These are phyloP conservation scores for Clarireedia hainanense DNA, from an alignment of 2,329 filamentous ascomycete genomes.

Conservation along the genomic window DNA sequence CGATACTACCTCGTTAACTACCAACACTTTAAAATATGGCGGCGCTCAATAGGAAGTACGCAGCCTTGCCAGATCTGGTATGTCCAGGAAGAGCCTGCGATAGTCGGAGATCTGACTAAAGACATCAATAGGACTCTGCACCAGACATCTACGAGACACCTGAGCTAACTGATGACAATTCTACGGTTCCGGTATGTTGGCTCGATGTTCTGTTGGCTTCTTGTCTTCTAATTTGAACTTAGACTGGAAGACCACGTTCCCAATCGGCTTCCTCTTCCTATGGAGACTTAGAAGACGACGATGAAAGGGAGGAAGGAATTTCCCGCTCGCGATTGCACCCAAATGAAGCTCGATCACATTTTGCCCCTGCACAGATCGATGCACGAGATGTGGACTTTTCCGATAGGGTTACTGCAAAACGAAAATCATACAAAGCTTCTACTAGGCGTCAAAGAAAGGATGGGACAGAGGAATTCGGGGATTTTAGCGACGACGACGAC, in stretches of 20 bases:
- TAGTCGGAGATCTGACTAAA: conserved; percentile 1
- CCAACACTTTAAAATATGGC: conserved; percentile 45
- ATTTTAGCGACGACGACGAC: conserved; percentile 68
- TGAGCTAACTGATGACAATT: conserved; percentile 82
- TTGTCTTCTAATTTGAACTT: conserved; percentile 7
- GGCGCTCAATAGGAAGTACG: conserved; percentile 67
- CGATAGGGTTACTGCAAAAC: conserved; percentile 74
- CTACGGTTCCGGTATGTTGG: conserved; percentile 65
- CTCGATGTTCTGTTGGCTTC: not conserved
- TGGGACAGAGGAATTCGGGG: conserved; percentile 60
- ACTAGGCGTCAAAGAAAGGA: conserved; percentile 59
- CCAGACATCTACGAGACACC: conserved; percentile 97
- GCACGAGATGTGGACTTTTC: conserved; percentile 79
- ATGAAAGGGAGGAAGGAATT: conserved; percentile 59
- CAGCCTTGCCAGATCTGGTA: conserved; percentile 72
- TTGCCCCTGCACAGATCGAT: conserved; percentile 68
- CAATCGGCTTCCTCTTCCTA: conserved; percentile 46
- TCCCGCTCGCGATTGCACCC: conserved; percentile 70
- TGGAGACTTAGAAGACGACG: conserved; percentile 54
- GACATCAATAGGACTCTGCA: conserved; percentile 61
- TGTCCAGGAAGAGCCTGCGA: conserved; percentile 9
- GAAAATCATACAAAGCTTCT: conserved; percentile 74
- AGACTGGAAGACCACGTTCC: conserved; percentile 40
- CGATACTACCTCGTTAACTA: not conserved
- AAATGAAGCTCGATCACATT: conserved; percentile 71